A percentile compares a stretch with the other conserved stretches of the same genome.
Evolutionary conservation across 306 rosid genomes (phyloP).

Genomic region (Luffa acutangula): DNA sequence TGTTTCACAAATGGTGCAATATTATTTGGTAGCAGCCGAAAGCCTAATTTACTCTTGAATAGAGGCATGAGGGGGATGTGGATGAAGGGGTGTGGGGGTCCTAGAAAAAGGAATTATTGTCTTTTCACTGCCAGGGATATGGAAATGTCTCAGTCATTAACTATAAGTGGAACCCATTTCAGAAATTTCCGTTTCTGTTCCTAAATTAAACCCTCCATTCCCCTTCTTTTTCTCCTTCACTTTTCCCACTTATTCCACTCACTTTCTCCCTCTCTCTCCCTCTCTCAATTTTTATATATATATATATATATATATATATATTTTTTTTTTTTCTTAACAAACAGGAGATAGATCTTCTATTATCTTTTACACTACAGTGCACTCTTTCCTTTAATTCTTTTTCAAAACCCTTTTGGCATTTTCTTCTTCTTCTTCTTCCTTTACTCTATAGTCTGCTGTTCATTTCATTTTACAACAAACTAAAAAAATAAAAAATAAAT

Average conservation of each 20-base stretch:
- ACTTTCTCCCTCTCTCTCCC: no score
- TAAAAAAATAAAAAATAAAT: no score
- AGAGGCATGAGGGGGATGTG: conserved; percentile 3
- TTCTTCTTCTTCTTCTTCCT: background rate
- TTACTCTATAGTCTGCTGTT: no score
- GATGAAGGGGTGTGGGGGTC: background rate
- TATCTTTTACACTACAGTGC: background rate
- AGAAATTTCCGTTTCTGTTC: background rate
- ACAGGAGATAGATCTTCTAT: background rate
- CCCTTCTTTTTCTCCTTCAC: background rate
- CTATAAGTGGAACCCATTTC: background rate
- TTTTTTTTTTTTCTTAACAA: background rate
- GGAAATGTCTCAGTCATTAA: background rate
- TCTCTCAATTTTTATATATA: no score
- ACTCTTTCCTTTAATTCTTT: background rate
- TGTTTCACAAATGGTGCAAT: conserved; percentile 12
- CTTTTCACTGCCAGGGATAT: conserved; percentile 16
- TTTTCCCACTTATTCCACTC: no score
- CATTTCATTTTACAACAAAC: no score
- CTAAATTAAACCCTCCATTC: background rate
- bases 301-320: no score
- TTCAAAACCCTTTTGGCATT: no score
- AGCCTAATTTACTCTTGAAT: conserved; percentile 21
- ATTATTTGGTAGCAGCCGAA: conserved; percentile 26
- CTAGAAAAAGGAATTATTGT: conserved; percentile 36